These are phyloP conservation scores for Henckelia pumila DNA, from an alignment of 257 asterid species.

Conservation along the genomic window DNA sequence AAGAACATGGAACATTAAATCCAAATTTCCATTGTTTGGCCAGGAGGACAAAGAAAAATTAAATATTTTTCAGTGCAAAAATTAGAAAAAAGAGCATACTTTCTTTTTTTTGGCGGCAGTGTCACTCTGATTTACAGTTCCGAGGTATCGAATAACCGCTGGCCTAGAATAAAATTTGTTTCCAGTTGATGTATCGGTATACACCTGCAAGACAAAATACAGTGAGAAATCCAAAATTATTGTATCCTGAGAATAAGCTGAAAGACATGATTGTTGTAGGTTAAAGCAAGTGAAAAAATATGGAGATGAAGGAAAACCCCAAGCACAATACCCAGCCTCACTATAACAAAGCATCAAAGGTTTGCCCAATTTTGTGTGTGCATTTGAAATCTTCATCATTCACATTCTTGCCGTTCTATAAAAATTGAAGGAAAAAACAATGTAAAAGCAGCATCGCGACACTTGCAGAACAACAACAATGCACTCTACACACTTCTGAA, in stretches of 20 bases:
- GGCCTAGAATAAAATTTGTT: conserved; percentile 53
- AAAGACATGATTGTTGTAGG: background rate
- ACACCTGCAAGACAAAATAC: conserved; percentile 41
- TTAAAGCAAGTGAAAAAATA: background rate
- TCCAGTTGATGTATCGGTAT: conserved; percentile 48
- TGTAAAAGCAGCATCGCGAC: background rate
- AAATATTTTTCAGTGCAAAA: conserved; percentile 14
- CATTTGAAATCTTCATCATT: background rate
- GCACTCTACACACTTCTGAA: no score
- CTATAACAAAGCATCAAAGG: no score
- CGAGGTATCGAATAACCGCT: conserved; percentile 45
- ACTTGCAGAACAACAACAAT: background rate
- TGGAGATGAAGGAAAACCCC: background rate
- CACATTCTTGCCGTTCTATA: background rate
- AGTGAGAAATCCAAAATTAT: conserved; percentile 2
- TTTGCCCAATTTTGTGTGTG: background rate
- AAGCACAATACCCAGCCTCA: no score
- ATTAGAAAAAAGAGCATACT: conserved; percentile 27
- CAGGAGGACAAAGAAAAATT: conserved; percentile 12
- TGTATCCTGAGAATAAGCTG: background rate
- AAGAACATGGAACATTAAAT: conserved; percentile 9
- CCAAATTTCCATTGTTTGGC: conserved; percentile 10
- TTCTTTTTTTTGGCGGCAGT: conserved; percentile 24
- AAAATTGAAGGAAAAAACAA: background rate
- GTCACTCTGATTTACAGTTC: conserved; percentile 26